Base-by-base conservation (phyloP, 2,329 filamentous ascomycete genomes). In the Alternaria gaisen region DNA sequence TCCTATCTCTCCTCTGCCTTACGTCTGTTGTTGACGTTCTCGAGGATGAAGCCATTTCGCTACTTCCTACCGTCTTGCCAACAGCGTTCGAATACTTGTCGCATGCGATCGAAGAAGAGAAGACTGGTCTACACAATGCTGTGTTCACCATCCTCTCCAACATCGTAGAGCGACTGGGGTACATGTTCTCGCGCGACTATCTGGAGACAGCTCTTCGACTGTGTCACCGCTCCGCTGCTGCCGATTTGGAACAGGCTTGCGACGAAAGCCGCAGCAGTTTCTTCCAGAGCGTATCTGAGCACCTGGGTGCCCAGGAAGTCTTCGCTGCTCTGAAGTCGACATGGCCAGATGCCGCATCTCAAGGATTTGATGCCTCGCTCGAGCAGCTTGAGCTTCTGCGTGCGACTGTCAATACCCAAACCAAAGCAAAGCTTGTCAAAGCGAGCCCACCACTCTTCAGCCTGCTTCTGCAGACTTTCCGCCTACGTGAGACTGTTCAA, bases 21-120 rank as follows among this genome's bases (percentile, higher is more conserved):
- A 91, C 94, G 3, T 97, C 93, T 1, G 87, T 97, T 70, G 89
- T 97, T 4, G 93, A 97, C 69, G 93, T 97, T 9, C 83, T 98
- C 40, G 90, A 91, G 60, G 93, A 97, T 66, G 90, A 90, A 12
- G 91, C 97, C 61, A 90, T 98, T 20, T 91, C 93, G 0, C 85
- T 97, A 0, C 82, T 98, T 20, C 93, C 94, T 0, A 84, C 84
- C 24, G 89, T 93, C 0, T 86, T 97, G 41, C 88, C 90, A 0
- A 89, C 87, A 64, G 86, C 90, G 0, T 84, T 97, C 44, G 79
- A 84, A 6, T 91, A 97, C 68, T 85, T 98, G 50, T 83, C 88
- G 52, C 80, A 85, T 58, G 91, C 89, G 64, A 77, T 93, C 30
- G 75, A 80, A 20, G 84, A 83, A 14, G 81, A 83, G 26, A 82